Base-by-base conservation (phyloP, 2,329 filamentous ascomycete species). In the Pestalotiopsis sp. region DNA sequence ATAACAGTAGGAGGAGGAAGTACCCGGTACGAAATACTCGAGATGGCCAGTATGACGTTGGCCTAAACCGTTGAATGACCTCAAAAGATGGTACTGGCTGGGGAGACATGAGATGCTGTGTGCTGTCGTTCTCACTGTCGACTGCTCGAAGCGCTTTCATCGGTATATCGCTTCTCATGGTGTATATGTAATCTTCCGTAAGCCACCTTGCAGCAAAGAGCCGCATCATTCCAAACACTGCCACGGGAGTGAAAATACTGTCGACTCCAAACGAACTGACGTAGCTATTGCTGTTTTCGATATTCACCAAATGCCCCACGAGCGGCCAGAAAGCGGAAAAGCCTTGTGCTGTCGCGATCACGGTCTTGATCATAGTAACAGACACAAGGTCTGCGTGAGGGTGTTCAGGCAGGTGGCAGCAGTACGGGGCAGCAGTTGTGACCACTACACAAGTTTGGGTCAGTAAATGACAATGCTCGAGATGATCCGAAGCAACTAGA, bases 261-360 rank as follows among this genome's bases (percentile, higher is more conserved):
- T 72, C 68, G 12, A 72, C 11, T 27, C 45, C 41, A 20, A n/a
- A 20, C 13, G 57, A 11, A 7, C 14, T 12, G 20, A 58, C 49
- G 4, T 36, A 13, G 11, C 23, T 62, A 23, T 14, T 23, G 11
- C 13, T 27, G 20, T 27, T 14, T 13, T 59, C 11, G 1, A 9
- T 13, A 23, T 59, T 11, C 6, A 17, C 11, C 23, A 59, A 9
- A 14, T 7, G 4, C 3, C 23, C 25, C 7, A 59, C 27, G 11
- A 59, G 23, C 6, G 27, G 23, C 3, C 25, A 59, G 17, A 59
- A 17, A 2, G 57, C 57, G 13, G 31, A 4, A 1, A 66, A 3
- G 4, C 64, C 64, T 12, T 74, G 72, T 2, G 71, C 5, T 2
- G 65, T 69, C 11, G 73, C 65, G 27, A 74, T 63, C 4, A 70